Conservation (phyloP, 345 rosid genomes). For the Citrus unshiu region DNA sequence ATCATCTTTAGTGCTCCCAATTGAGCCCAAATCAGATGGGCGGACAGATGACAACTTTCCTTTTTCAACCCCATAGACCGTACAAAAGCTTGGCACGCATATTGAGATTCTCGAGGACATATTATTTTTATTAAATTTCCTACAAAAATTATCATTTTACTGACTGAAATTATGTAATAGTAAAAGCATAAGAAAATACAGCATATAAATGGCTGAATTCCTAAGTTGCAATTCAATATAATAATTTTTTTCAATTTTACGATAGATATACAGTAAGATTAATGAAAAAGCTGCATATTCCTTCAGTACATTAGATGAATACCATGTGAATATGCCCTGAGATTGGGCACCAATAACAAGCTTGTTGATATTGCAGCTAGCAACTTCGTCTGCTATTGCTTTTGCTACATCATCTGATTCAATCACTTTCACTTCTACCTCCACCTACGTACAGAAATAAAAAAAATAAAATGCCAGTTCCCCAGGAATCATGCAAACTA, state of each 20-base stretch:
- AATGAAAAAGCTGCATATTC: not conserved
- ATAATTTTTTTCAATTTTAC: not conserved
- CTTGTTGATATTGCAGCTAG: conserved; percentile 41
- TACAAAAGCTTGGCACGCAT: conserved; percentile 62
- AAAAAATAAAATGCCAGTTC: conserved; percentile 8
- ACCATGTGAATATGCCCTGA: conserved; percentile 64
- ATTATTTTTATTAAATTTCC: conserved; percentile 50
- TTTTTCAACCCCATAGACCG: conserved; percentile 70
- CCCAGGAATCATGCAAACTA: not conserved
- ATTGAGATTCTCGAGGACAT: conserved; percentile 63
- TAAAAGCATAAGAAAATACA: not conserved
- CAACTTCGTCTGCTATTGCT: conserved; percentile 69
- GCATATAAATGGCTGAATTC: not conserved
- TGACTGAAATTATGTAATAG: not conserved
- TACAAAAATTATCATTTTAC: conserved; percentile 19
- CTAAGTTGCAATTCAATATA: not conserved
- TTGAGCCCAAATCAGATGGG: conserved; percentile 61
- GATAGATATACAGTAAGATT: not conserved
- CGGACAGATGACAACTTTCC: conserved; percentile 75
- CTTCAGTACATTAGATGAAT: not conserved
- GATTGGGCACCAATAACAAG: conserved; percentile 83
- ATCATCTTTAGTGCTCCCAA: conserved; percentile 42
- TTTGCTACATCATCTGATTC: conserved; percentile 68
- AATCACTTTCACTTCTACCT: conserved; percentile 46
- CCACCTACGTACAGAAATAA: conserved; percentile 38